These are phyloP conservation scores for Chaetomium olivaceum DNA, from an alignment of 2,329 filamentous ascomycete species.

Conservation along the genomic window DNA sequence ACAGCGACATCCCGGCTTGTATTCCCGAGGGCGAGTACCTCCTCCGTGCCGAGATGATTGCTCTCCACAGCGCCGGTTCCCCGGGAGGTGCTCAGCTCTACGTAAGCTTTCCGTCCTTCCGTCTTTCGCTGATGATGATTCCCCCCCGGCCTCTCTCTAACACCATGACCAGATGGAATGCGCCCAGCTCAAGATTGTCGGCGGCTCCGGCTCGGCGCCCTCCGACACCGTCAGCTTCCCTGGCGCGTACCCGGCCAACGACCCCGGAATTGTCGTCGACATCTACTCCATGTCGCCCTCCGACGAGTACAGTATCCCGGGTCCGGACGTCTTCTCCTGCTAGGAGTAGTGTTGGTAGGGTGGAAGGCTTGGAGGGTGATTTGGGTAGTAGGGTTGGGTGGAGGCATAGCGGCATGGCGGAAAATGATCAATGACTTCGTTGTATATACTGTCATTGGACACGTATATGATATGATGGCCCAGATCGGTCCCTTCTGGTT, in stretches of 20 bases:
- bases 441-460: neutral
- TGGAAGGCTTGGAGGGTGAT: neutral
- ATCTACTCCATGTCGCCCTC: slow-evolving; percentile 32
- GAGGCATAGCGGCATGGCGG: neutral
- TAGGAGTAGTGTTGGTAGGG: slow-evolving; percentile 10
- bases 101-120: neutral
- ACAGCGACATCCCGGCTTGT: slow-evolving; percentile 29
- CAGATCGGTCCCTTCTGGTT: neutral
- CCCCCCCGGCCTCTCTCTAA: neutral
- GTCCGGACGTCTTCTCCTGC: slow-evolving; percentile 31
- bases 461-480: neutral
- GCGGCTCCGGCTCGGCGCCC: slow-evolving; percentile 29
- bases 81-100: slow-evolving; percentile 33
- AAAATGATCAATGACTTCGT: neutral
- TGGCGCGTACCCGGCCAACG: slow-evolving; percentile 30
- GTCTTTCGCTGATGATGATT: neutral
- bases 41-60: slow-evolving; percentile 33
- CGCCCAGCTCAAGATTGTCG: slow-evolving; percentile 33
- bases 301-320: slow-evolving; percentile 31
- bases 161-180: slow-evolving; percentile 27
- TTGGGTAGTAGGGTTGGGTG: neutral
- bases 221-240: slow-evolving; percentile 32
- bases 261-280: slow-evolving; percentile 32
- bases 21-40: slow-evolving; percentile 33
- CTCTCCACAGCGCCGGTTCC: slow-evolving; percentile 31